Conservation (phyloP, 805 yeast species). For the Ogataea saltuana region DNA sequence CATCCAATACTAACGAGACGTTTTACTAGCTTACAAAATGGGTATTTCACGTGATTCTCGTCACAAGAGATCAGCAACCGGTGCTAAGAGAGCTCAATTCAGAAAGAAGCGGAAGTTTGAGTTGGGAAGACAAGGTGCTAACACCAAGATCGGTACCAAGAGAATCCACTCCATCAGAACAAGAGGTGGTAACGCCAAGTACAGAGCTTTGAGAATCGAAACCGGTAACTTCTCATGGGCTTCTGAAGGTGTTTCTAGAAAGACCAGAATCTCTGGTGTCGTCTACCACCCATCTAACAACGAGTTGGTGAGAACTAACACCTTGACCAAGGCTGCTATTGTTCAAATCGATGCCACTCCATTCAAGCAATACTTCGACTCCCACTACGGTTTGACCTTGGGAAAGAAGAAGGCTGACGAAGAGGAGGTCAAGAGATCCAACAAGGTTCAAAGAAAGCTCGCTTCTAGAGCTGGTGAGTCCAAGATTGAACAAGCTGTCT, state of each 20-base stretch:
- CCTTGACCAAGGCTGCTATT: slow-evolving; percentile 97
- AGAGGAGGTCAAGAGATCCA: slow-evolving; percentile 67
- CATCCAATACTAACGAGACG: slow-evolving; percentile 1
- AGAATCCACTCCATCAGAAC: slow-evolving; percentile 99
- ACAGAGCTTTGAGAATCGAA: slow-evolving; percentile 99
- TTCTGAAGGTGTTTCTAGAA: slow-evolving; percentile 97
- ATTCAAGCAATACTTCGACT: slow-evolving; percentile 98
- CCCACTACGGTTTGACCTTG: slow-evolving; percentile 92
- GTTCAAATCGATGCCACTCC: slow-evolving; percentile 99
- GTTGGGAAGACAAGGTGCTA: slow-evolving; percentile 99
- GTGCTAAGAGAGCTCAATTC: slow-evolving; percentile 99
- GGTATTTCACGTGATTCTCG: slow-evolving; percentile 99
- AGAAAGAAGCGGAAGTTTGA: slow-evolving; percentile 99
- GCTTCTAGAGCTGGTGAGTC: slow-evolving; percentile 88
- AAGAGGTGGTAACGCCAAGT: slow-evolving; percentile 99
- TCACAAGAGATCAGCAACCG: slow-evolving; percentile 99
- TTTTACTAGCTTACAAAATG: slow-evolving; percentile 53
- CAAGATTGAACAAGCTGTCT: slow-evolving; percentile 86
- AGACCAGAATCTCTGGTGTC: slow-evolving; percentile 98
- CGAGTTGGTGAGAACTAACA: slow-evolving; percentile 99
- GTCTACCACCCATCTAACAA: slow-evolving; percentile 99
- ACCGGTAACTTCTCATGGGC: slow-evolving; percentile 99
- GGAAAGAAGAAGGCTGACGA: slow-evolving; percentile 81
- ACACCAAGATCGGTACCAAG: slow-evolving; percentile 98
- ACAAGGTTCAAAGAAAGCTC: slow-evolving; percentile 85